Percentiles rank a stretch among this genome's conserved stretches.
phyloP scores from a whole-genome alignment of 805 yeast genomes.

The Saccharomyces jurei region DNA sequence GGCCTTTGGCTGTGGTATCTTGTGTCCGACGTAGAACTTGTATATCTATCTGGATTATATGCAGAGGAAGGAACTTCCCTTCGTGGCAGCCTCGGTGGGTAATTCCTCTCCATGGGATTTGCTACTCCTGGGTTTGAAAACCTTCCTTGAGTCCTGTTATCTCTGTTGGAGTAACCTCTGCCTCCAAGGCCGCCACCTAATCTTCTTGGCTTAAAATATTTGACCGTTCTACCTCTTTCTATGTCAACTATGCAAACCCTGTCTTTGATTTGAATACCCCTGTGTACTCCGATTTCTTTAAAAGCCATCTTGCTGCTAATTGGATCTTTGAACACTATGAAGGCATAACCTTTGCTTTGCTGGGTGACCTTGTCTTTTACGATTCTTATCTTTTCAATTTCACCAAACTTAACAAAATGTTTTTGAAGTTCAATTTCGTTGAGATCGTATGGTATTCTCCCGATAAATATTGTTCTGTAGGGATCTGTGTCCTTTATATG shows the following conservation, averaged over 20 bases:
- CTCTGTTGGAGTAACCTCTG: slow-evolving; percentile 39
- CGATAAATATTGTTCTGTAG: slow-evolving; percentile 67
- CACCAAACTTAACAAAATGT: slow-evolving; percentile 58
- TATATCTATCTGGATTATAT: background rate
- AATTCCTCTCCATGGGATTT: background rate
- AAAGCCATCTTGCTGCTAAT: slow-evolving; percentile 55
- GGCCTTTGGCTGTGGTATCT: background rate
- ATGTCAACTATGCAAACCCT: slow-evolving; percentile 59
- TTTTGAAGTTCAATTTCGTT: slow-evolving; percentile 63
- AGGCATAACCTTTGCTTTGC: slow-evolving; percentile 68
- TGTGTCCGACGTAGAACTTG: background rate
- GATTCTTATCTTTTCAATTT: slow-evolving; percentile 53
- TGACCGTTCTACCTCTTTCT: slow-evolving; percentile 58
- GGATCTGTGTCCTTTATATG: slow-evolving; percentile 61
- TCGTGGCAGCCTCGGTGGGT: background rate
- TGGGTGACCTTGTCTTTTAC: slow-evolving; percentile 46
- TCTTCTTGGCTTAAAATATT: slow-evolving; percentile 64
- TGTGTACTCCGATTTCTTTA: slow-evolving; percentile 40
- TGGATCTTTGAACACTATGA: slow-evolving; percentile 59
- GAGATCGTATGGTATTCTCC: slow-evolving; percentile 55
- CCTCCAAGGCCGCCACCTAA: slow-evolving; percentile 95
- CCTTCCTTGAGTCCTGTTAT: background rate
- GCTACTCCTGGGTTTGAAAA: background rate
- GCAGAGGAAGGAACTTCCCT: background rate
- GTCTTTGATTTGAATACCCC: slow-evolving; percentile 43